Conservation (phyloP, 371 early-diverging fungal genomes). For the Rhizopus microsporus region DNA sequence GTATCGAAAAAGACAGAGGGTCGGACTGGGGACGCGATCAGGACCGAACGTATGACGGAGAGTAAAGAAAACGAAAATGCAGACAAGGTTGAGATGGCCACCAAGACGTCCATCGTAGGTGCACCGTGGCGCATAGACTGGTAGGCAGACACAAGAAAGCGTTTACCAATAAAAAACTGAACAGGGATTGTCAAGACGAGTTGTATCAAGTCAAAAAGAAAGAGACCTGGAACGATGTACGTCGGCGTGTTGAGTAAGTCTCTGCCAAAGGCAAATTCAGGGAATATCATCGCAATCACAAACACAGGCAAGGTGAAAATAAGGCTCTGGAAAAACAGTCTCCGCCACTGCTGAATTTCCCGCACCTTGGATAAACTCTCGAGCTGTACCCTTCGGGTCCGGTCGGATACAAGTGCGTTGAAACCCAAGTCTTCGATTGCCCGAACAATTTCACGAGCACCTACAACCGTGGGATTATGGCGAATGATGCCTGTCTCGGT, state of each 20-base stretch:
- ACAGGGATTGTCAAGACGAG: constrained; percentile 78
- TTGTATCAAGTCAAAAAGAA: constrained; percentile 60
- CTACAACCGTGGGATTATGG: constrained; percentile 62
- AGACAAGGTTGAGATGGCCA: constrained; percentile 85
- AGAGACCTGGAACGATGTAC: constrained; percentile 61
- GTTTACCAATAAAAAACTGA: constrained; percentile 84
- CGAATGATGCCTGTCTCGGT: constrained; percentile 72
- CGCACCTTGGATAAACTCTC: constrained; percentile 86
- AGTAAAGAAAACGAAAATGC: constrained; percentile 78
- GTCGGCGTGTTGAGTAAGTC: constrained; percentile 32
- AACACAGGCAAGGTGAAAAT: constrained; percentile 82
- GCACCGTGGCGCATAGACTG: constrained; percentile 78
- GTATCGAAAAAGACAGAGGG: constrained; percentile 94
- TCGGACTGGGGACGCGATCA: constrained; percentile 16
- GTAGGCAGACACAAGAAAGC: constrained; percentile 80
- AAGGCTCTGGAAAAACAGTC: constrained; percentile 62
- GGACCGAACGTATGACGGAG: constrained; percentile 46
- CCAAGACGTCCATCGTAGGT: constrained; percentile 96
- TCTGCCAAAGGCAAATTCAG: constrained; percentile 55
- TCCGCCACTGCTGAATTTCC: constrained; percentile 85
- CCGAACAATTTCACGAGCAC: constrained; percentile 80
- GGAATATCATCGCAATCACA: constrained; percentile 82
- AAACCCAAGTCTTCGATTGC: constrained; percentile 85
- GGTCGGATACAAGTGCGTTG: constrained; percentile 73
- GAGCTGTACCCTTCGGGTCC: constrained; percentile 70